These are phyloP conservation scores for Mortierella sp. DNA, from an alignment of 371 early-diverging fungal species.

Conservation along the genomic window DNA sequence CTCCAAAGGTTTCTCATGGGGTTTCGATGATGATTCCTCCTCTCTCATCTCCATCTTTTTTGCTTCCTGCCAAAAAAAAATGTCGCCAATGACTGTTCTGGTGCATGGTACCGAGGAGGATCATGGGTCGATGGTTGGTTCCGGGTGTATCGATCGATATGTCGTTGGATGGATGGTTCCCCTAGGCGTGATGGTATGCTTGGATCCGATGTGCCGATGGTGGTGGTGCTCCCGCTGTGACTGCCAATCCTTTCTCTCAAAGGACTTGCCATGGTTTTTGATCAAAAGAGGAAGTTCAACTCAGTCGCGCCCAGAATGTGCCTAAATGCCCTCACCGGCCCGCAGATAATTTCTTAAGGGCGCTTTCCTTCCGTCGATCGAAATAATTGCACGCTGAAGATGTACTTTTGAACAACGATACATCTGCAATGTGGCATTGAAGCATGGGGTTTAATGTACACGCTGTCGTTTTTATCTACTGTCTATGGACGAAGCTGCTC, in stretches of 20 bases:
- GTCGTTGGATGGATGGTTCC: constrained; percentile 8
- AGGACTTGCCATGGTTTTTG: constrained; percentile 47
- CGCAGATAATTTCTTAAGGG: not conserved
- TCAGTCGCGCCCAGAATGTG: constrained; percentile 13
- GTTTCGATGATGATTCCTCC: not conserved
- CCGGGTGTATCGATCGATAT: not conserved
- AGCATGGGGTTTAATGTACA: not conserved
- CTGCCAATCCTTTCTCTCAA: constrained; percentile 29
- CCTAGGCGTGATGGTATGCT: not conserved
- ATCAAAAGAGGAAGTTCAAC: constrained; percentile 39
- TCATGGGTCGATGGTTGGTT: constrained; percentile 2
- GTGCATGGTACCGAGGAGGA: not conserved
- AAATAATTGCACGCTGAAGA: no score
- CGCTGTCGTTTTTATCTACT: no score
- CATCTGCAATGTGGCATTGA: not conserved
- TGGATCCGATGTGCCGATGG: not conserved
- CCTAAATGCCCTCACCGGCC: not conserved
- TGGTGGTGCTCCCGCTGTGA: constrained; percentile 10
- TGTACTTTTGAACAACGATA: no score
- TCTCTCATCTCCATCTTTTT: not conserved
- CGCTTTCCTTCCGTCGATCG: not conserved
- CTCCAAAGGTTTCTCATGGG: not conserved
- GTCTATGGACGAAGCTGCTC: not conserved
- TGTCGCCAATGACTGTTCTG: not conserved
- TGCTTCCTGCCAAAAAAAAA: not conserved